phyloP scores from a whole-genome alignment of 2,329 filamentous ascomycete genomes.

The Aspergillus brunneoviolaceus region DNA sequence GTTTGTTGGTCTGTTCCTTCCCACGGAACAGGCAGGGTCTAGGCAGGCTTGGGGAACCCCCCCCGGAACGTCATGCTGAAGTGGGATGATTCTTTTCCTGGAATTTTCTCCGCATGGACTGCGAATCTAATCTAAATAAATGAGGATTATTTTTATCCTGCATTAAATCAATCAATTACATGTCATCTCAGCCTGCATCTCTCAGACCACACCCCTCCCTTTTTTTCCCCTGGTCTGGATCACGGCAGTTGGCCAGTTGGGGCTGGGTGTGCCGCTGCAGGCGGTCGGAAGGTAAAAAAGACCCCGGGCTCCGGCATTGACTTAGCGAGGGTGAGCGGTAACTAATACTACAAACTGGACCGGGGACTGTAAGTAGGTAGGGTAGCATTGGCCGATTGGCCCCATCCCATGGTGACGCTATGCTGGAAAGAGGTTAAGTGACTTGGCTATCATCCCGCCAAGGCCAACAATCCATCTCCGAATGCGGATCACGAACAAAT shows the following conservation, averaged over 20 bases:
- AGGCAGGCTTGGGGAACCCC: background rate
- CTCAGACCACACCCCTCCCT: background rate
- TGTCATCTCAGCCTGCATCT: background rate
- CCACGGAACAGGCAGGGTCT: background rate
- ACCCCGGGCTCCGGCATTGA: background rate
- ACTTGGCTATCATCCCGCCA: slow-evolving; percentile 17
- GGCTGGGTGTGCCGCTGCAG: background rate
- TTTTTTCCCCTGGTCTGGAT: no score
- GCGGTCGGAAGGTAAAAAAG: background rate
- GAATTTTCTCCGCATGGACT: background rate
- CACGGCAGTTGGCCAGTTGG: no score
- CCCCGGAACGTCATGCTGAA: background rate
- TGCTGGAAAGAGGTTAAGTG: no score
- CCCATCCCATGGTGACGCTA: no score
- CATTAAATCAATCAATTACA: no score
- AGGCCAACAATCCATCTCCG: slow-evolving; percentile 19
- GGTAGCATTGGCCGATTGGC: no score
- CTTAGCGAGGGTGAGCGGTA: no score
- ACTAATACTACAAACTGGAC: no score
- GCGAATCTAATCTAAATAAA: no score
- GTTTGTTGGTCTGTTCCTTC: background rate
- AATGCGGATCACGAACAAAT: slow-evolving; percentile 20
- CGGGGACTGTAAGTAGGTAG: no score
- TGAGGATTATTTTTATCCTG: no score
- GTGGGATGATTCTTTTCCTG: background rate